Evolutionary conservation across 805 yeast species (phyloP).

Genomic region (Saccharomycopsis fibuligera): DNA sequence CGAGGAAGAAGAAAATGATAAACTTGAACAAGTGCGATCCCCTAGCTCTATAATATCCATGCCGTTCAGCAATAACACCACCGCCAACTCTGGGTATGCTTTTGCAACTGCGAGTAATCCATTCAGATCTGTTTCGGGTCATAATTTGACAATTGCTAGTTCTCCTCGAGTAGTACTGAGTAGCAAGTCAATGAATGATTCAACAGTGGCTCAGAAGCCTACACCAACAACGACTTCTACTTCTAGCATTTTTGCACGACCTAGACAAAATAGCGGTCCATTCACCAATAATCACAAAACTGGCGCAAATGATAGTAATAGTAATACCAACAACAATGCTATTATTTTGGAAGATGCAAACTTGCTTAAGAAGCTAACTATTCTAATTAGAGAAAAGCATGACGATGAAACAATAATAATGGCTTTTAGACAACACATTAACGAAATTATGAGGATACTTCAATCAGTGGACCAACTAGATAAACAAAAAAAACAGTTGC

Average conservation of each 20-base stretch:
- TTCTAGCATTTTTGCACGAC: too few species aligned
- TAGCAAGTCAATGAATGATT: too few species aligned
- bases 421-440: conserved; percentile 39
- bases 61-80: neutral
- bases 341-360: conserved; percentile 40
- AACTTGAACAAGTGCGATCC: neutral
- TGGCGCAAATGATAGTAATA: neutral
- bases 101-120: too few species aligned
- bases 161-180: too few species aligned
- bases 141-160: too few species aligned
- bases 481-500: too few species aligned
- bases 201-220: too few species aligned
- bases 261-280: neutral
- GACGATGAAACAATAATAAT: conserved; percentile 42
- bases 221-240: too few species aligned
- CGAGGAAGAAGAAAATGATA: neutral
- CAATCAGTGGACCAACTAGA: too few species aligned
- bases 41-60: neutral
- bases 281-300: neutral
- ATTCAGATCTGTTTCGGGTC: too few species aligned
- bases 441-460: conserved; percentile 29
- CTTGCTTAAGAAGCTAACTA: conserved; percentile 36
- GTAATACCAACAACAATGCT: conserved; percentile 22
- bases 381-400: conserved; percentile 38
- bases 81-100: too few species aligned